Evolutionary conservation across 2,329 filamentous ascomycete species (phyloP), one percentile per base, ranked within the genome.

Genomic region (Metarhizium robertsii): DNA sequence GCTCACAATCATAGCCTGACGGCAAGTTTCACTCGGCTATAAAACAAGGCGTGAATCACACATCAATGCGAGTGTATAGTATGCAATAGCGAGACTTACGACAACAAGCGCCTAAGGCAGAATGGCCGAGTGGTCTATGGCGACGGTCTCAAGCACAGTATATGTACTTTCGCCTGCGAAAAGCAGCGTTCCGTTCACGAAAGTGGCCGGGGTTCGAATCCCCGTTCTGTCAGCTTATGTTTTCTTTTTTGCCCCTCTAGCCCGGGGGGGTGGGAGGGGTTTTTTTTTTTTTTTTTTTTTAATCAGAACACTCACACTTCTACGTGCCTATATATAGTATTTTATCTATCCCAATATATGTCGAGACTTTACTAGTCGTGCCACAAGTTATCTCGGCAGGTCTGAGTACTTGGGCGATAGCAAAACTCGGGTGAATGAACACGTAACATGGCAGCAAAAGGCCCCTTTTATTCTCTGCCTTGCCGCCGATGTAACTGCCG

Each of bases 181-280:
- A 61, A 59, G 58, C 53, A 61, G 59, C 57, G 57, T 61, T 61
- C 60, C 60, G 58, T 60, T 62, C 60, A 62, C 60, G 60, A 60
- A 61, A 62, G 60, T 62, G 60, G 60, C 60, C 57, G 58, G 60
- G 60, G 60, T 62, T 62, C 60, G 60, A 62, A 61, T 62, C 60
- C 60, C 60, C 58, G 57, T 57, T 60, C 59, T 61, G 59, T 61
- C 60, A 57, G 50, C 42, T 48, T 45, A 48, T 45, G 2, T 25
- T 20, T 59, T 57, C 53, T 54, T 55, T 54, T 55, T 57, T 52
- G 50, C 47, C 51, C 53, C 55, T 58, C 55, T 42, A 20, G 20
- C 20, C 20, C 42, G 13, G 7, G 38, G 2, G 50, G 13, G 7
- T 14, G 2, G 50, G 25, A 4, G 25, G 25, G 4, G 25, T 1